phyloP scores from a whole-genome alignment of 2,329 filamentous ascomycete species.

The Penicillium sp. region DNA sequence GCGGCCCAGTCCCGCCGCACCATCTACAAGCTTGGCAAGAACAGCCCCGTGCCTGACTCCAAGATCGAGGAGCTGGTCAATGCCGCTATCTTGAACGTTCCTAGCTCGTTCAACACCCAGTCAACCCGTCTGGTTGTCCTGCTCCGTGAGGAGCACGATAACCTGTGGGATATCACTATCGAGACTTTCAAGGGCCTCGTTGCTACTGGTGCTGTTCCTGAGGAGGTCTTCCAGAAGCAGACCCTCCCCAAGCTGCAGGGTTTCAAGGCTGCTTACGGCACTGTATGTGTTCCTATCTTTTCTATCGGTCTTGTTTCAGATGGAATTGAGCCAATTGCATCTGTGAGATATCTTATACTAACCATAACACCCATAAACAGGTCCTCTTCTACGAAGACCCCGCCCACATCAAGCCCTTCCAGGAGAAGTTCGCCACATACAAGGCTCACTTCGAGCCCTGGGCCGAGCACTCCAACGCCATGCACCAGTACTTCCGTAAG shows the following conservation, averaged over 20 bases:
- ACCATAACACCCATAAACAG: conserved; percentile 25
- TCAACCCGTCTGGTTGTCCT: conserved; percentile 79
- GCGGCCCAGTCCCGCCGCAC: conserved; percentile 44
- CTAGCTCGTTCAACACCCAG: conserved; percentile 89
- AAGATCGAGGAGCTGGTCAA: conserved; percentile 47
- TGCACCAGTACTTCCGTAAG: conserved; percentile 73
- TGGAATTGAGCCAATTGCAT: not conserved
- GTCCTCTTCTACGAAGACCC: conserved; percentile 88
- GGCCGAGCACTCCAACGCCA: conserved; percentile 77
- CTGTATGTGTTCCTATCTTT: conserved; percentile 59
- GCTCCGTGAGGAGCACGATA: conserved; percentile 80
- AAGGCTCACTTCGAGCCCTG: conserved; percentile 80
- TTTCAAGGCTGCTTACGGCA: conserved; percentile 77
- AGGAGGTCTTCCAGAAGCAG: conserved; percentile 62
- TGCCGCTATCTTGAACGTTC: conserved; percentile 68
- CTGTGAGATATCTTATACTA: not conserved
- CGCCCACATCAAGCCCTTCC: conserved; percentile 67
- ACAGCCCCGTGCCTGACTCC: conserved; percentile 43
- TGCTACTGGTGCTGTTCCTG: conserved; percentile 54
- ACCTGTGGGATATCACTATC: conserved; percentile 78
- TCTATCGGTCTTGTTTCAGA: not conserved
- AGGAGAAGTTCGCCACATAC: conserved; percentile 74
- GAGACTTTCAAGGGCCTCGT: conserved; percentile 72
- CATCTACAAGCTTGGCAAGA: conserved; percentile 45
- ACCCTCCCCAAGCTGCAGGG: conserved; percentile 56